Base-by-base conservation (phyloP, 2,329 filamentous ascomycete species). In the Cryphonectria radicalis region DNA sequence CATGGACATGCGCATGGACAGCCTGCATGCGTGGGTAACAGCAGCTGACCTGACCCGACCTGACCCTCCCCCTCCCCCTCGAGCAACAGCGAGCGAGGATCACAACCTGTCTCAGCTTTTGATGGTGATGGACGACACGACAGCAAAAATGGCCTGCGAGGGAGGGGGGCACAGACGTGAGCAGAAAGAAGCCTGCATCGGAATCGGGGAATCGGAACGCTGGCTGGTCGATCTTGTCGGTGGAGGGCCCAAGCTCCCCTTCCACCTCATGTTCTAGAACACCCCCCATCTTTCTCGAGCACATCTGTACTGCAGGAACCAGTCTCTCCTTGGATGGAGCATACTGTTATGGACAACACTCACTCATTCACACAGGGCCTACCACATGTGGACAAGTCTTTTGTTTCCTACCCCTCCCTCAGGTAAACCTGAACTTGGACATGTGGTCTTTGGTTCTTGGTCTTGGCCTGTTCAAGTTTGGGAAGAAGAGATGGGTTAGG, bases 161-260 rank as follows among this genome's bases (percentile, higher is more conserved):
- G 55, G n/a, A n/a, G 53, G 28, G 28, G 53, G 25, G 5, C 28
- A 32, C 55, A 32, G 55, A 32, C 25, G 5, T 59, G 53, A 17
- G 53, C 14, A 59, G 55, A n/a, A 53, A 59, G 55, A n/a, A 53
- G n/a, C n/a, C 32, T 17, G 22, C n/a, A 32, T 11, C 17, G 14
- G 19, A 22, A 40, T 40, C n/a, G 3, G 32, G 32, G 32, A 32
- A 32, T 11, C 17, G 14, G 19, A 22, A 40, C 40, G 32, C 59
- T 40, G 35, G 59, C 59, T 25, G 59, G 32, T 40, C 32, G 35
- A 40, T 40, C 32, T 40, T 37, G 10, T 22, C 14, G 19, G 35
- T 40, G 35, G 37, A n/a, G 37, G 43, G 63, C 63, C 63, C 63
- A 65, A 65, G 63, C 63, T 65, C 40, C 63, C 43, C 43, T 65